Evolutionary conservation across 2,329 filamentous ascomycete species (phyloP).

Genomic region (Gliomastix tumulicola): DNA sequence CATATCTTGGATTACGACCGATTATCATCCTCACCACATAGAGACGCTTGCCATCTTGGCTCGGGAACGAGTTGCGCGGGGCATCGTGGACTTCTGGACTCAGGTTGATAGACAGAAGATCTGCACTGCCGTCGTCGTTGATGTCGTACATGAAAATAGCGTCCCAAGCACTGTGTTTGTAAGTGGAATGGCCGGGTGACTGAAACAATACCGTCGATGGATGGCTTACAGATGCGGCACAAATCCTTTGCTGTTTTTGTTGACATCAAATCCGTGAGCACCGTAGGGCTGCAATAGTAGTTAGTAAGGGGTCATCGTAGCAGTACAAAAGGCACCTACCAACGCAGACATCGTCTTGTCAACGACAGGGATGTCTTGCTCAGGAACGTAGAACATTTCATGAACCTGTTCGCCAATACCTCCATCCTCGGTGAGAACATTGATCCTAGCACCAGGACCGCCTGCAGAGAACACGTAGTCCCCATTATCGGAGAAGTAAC

Average conservation of each 20-base stretch:
- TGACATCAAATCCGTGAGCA: neutral
- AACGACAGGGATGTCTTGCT: neutral
- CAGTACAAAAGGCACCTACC: too few relatives aligned
- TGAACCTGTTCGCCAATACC: neutral
- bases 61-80: neutral
- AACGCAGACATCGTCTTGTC: neutral
- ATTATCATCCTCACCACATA: neutral
- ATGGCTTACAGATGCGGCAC: neutral
- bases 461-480: neutral
- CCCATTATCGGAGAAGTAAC: neutral
- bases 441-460: neutral
- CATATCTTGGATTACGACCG: too few relatives aligned
- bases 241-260: neutral
- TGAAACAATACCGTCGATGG: too few relatives aligned
- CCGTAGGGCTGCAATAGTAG: neutral
- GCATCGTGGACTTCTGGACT: neutral
- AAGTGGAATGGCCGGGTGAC: neutral
- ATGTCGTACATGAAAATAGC: neutral
- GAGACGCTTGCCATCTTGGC: neutral
- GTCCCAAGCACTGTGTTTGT: neutral
- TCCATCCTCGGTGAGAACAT: neutral
- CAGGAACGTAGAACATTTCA: neutral
- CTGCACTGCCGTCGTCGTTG: neutral
- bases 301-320: too few relatives aligned
- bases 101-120: neutral